Evolutionary conservation across 2,329 filamentous ascomycete species (phyloP).

Genomic region (Albophoma yamanashiensis): DNA sequence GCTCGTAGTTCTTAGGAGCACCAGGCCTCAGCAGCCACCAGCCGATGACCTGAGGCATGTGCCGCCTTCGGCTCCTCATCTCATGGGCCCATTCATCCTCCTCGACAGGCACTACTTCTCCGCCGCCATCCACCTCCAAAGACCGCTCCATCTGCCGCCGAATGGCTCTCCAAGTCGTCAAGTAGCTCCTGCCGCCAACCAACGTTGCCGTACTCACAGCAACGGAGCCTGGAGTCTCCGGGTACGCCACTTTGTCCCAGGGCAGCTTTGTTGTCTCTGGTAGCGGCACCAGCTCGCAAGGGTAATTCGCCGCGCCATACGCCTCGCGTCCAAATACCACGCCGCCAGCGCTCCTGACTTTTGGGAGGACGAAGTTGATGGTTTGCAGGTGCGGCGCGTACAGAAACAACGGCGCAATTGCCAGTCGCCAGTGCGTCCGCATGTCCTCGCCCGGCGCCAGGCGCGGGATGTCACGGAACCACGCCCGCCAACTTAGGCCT

Average conservation of each 20-base stretch:
- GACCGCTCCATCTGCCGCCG: slow-evolving; percentile 1
- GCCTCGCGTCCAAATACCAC: slow-evolving; percentile 16
- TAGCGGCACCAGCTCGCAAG: slow-evolving; percentile 9
- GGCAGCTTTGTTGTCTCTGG: slow-evolving; percentile 12
- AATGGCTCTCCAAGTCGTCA: slow-evolving; percentile 1
- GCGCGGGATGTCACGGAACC: slow-evolving; percentile 15
- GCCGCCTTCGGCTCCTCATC: background rate
- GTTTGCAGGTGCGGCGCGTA: slow-evolving; percentile 13
- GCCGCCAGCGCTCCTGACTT: slow-evolving; percentile 14
- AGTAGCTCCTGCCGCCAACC: background rate
- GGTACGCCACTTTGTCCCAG: slow-evolving; percentile 10
- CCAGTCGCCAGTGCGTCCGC: slow-evolving; percentile 9
- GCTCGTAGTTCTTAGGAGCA: slow-evolving; percentile 6
- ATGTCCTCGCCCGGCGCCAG: slow-evolving; percentile 10
- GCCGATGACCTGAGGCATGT: slow-evolving; percentile 3
- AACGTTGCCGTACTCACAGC: background rate
- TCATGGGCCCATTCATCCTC: background rate
- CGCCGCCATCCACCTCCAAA: background rate
- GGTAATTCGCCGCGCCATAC: slow-evolving; percentile 8
- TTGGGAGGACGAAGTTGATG: slow-evolving; percentile 16
- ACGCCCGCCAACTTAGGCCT: slow-evolving; percentile 17
- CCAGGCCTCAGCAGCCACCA: slow-evolving; percentile 11
- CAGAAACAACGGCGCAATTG: slow-evolving; percentile 9
- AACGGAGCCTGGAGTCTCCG: background rate
- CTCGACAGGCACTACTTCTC: background rate